A percentile compares a stretch with the other conserved stretches of the same genome.
phyloP scores from a whole-genome alignment of 768 basidiomycete species.

The Agaricus subrufescens region DNA sequence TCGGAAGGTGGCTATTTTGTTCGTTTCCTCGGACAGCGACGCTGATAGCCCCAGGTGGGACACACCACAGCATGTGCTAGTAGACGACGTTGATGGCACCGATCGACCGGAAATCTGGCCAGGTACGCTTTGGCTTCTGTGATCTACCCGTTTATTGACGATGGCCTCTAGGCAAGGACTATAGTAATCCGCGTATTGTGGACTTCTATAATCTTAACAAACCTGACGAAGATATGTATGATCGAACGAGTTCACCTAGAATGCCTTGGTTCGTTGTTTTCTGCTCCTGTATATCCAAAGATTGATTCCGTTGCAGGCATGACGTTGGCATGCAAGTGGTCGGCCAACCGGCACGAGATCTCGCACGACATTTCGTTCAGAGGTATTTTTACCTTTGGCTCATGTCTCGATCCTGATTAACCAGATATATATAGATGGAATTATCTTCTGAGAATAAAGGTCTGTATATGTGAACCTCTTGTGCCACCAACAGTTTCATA shows the following conservation, averaged over 20 bases:
- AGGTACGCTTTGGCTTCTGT: constrained; percentile 38
- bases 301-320: constrained; percentile 55
- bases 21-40: background rate
- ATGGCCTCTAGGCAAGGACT: constrained; percentile 73
- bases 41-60: constrained; percentile 68
- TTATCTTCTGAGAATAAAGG: constrained; percentile 88
- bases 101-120: constrained; percentile 81
- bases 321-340: constrained; percentile 95
- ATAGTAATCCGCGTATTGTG: constrained; percentile 81
- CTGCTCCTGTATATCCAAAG: background rate
- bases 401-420: constrained; percentile 11
- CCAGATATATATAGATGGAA: constrained; percentile 68
- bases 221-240: constrained; percentile 94
- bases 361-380: constrained; percentile 92
- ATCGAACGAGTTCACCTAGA: constrained; percentile 80
- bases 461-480: constrained; percentile 24
- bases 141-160: background rate
- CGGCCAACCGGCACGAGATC: constrained; percentile 92
- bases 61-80: constrained; percentile 86
- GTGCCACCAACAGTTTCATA: background rate
- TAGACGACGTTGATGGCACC: constrained; percentile 72
- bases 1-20: constrained; percentile 54
- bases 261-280: constrained; percentile 82
- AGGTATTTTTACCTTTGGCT: constrained; percentile 41
- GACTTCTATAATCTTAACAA: constrained; percentile 88